Base-by-base conservation (phyloP, 169 alveolate genomes). In the Babesia bigemina region DNA sequence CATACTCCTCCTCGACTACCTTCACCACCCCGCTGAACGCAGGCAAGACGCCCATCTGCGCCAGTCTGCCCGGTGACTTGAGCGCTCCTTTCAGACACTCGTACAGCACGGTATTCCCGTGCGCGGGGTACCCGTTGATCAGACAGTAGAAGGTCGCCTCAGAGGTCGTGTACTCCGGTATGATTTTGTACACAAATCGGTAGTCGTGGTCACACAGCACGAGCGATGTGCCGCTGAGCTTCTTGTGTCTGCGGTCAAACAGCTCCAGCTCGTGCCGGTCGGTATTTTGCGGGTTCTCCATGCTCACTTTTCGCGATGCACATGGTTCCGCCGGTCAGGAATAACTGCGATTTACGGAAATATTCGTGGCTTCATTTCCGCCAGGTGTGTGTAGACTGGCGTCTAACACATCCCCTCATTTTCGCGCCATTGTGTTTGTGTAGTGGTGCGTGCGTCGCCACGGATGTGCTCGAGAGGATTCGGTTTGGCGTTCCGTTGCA, bases 151-250 rank as follows among this genome's bases (percentile, higher is more conserved):
- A 79, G 50, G 65, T 44, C 16, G 87, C 87, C 49, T 79, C 87
- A 28, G 87, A 65, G n/a, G 75, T 56, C 11, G 77, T 63, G 53
- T 79, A 72, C 47, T 52, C 63, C 22, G 84, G 84, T 12, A 75
- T 78, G 19, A 78, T 66, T 72, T 81, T 81, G 85, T 81, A 81
- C 24, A 81, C 56, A 49, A 24, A 81, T 7, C 77, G 45, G 39
- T 49, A 48, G 0, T 45, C 81, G 39, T 22, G 19, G 60, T 81
- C 88, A 22, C 79, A 45, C 42, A 81, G 74, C 62, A 81, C 73
- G n/a, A 81, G 67, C 52, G 88, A 62, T n/a, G 88, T 73, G 39
- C 88, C 88, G 70, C 88, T 81, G 19, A 81, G 79, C 70, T 81
- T 81, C 59, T 69, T 67, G 45, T 81, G 81, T 22, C 60, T 29